Conservation (phyloP, 2,329 filamentous ascomycete genomes). For the Whalleya microplaca region DNA sequence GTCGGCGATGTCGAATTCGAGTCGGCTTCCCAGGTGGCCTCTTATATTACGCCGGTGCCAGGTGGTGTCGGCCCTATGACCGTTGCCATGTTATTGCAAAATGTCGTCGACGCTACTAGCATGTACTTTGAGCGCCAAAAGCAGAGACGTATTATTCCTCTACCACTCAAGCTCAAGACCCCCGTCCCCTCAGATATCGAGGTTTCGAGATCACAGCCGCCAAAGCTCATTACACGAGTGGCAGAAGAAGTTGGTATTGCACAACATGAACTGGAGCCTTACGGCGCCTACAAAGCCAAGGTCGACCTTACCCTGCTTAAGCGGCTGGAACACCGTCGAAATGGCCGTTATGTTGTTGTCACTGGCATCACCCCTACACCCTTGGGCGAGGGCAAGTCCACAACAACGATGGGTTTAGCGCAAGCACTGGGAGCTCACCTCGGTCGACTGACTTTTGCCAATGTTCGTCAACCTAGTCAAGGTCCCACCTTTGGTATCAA, state of each 20-base stretch:
- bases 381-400: conserved; percentile 96
- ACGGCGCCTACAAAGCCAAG: conserved; percentile 95
- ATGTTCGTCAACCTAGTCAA: conserved; percentile 95
- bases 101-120: conserved; percentile 86
- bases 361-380: conserved; percentile 97
- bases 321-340: conserved; percentile 81
- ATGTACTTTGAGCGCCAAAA: conserved; percentile 83
- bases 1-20: conserved; percentile 96
- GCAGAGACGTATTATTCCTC: conserved; percentile 74
- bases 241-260: conserved; percentile 88
- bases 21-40: conserved; percentile 81
- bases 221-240: conserved; percentile 87
- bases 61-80: conserved; percentile 99
- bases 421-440: conserved; percentile 91
- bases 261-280: conserved; percentile 88
- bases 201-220: conserved; percentile 84
- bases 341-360: conserved; percentile 90
- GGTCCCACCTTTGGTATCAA: conserved; percentile 99
- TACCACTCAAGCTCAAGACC: conserved; percentile 77
- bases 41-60: conserved; percentile 92
- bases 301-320: conserved; percentile 82
- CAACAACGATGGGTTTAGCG: conserved; percentile 92
- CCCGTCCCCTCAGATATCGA: conserved; percentile 97
- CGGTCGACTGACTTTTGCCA: conserved; percentile 87
- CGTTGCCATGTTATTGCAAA: conserved; percentile 95